A percentile compares a stretch with the other conserved stretches of the same genome.
Evolutionary conservation across 352 stramenopile species (phyloP).

Genomic region (Phytopythium mirpurense): DNA sequence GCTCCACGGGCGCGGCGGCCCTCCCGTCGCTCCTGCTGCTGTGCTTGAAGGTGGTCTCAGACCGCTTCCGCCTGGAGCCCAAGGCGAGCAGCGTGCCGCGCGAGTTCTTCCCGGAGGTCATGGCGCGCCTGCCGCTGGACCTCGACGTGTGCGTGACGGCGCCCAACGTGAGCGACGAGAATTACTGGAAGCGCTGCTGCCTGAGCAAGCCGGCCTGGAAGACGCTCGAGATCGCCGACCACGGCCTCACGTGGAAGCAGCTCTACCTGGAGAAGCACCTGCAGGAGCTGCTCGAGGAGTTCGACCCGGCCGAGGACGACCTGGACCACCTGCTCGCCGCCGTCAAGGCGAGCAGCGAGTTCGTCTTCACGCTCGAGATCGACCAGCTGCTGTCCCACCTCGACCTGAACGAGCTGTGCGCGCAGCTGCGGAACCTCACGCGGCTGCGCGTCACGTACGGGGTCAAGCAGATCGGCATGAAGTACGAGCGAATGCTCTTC

Average conservation of each 20-base stretch:
- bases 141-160: slow-evolving; percentile 77
- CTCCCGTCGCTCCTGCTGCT: slow-evolving; percentile 62
- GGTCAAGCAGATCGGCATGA: slow-evolving; percentile 91
- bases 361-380: slow-evolving; percentile 88
- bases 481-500: slow-evolving; percentile 93
- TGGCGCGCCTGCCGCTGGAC: slow-evolving; percentile 70
- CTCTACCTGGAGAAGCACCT: slow-evolving; percentile 83
- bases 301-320: slow-evolving; percentile 49
- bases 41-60: slow-evolving; percentile 77
- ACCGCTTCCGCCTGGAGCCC: slow-evolving; percentile 59
- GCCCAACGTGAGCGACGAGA: slow-evolving; percentile 88
- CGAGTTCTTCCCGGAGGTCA: slow-evolving; percentile 81
- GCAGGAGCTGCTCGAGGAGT: slow-evolving; percentile 74
- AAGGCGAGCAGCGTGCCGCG: slow-evolving; percentile 70
- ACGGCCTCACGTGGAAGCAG: slow-evolving; percentile 93
- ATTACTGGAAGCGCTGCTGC: slow-evolving; percentile 92
- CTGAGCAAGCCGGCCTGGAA: slow-evolving; percentile 82
- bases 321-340: slow-evolving; percentile 60
- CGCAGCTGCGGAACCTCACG: slow-evolving; percentile 85
- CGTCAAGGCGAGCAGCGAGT: slow-evolving; percentile 78
- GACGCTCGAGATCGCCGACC: slow-evolving; percentile 87
- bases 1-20: neutral
- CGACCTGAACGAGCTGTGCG: slow-evolving; percentile 84
- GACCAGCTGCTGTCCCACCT: slow-evolving; percentile 87
- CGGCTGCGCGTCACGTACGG: slow-evolving; percentile 83